Evolutionary conservation across 805 yeast genomes (phyloP).

Genomic region (Babjeviella inositovora): DNA sequence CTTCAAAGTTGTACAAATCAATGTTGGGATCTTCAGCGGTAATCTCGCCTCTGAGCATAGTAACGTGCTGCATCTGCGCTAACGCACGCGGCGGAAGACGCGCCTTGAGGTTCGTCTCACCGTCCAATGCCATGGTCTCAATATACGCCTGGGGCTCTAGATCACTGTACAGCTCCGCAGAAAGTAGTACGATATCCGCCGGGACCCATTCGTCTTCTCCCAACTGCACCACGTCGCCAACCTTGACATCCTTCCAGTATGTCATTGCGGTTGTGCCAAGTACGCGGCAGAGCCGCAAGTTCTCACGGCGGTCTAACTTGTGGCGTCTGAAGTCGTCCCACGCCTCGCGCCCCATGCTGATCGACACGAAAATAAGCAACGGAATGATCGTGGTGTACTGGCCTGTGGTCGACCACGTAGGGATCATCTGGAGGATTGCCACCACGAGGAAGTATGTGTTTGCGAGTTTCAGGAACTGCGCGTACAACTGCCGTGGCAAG

Average conservation of each 20-base stretch:
- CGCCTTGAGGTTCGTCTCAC: conserved; percentile 85
- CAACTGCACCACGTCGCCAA: conserved; percentile 74
- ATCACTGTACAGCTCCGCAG: too few relatives aligned
- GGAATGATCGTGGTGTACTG: conserved; percentile 90
- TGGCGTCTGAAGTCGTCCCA: conserved; percentile 87
- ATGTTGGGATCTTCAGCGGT: conserved; percentile 83
- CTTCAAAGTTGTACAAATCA: conserved; percentile 87
- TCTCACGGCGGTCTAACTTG: conserved; percentile 72
- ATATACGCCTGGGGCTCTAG: conserved; percentile 50
- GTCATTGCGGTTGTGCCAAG: too few relatives aligned
- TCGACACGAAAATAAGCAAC: conserved; percentile 66
- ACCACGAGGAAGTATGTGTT: conserved; percentile 81
- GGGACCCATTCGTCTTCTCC: conserved; percentile 86
- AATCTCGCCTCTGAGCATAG: conserved; percentile 31
- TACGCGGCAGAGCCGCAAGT: too few relatives aligned
- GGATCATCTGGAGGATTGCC: conserved; percentile 89
- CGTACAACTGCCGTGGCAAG: conserved; percentile 74
- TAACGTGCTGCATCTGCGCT: conserved; percentile 34
- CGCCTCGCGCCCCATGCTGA: conserved; percentile 86
- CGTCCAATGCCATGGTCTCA: conserved; percentile 96
- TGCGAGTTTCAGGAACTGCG: conserved; percentile 88
- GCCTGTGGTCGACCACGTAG: conserved; percentile 96
- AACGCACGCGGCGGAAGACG: conserved; percentile 53
- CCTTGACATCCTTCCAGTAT: conserved; percentile 65
- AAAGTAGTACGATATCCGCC: conserved; percentile 67